Conservation (phyloP, 192 early-diverging fungal species). For the Blastocladiella britannica region DNA sequence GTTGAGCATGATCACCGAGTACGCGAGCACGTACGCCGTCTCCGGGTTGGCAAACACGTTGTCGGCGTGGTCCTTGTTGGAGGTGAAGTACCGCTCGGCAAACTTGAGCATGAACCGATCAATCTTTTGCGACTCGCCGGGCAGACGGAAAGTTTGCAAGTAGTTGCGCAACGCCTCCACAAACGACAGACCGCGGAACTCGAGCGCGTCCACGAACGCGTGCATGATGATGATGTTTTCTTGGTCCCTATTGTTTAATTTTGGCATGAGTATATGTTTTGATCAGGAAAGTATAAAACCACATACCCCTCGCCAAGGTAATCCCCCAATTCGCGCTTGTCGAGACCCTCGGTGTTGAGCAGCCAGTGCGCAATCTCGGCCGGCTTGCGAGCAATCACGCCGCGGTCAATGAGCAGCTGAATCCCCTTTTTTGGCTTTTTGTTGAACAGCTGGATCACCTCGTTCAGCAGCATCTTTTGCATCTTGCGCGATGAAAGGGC, state of each 20-base stretch:
- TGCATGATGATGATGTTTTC: constrained; percentile 91
- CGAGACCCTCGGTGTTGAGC: constrained; percentile 51
- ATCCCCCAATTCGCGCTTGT: constrained; percentile 77
- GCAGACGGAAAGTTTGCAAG: constrained; percentile 72
- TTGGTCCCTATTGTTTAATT: constrained; percentile 28
- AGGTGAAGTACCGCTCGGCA: constrained; percentile 53
- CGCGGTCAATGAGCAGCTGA: constrained; percentile 40
- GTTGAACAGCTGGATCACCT: constrained; percentile 62
- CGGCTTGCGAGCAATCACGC: constrained; percentile 45
- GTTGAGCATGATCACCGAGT: constrained; percentile 82
- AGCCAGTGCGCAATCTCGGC: constrained; percentile 55
- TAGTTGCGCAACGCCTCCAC: constrained; percentile 59
- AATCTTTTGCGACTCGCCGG: constrained; percentile 89
- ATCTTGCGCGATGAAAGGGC: constrained; percentile 65
- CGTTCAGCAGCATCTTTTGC: constrained; percentile 61
- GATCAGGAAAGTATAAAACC: neutral
- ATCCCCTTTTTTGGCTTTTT: constrained; percentile 80
- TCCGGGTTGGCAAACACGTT: constrained; percentile 68
- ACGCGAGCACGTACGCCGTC: constrained; percentile 80
- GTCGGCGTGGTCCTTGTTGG: constrained; percentile 51
- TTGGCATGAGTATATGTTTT: constrained; percentile 2
- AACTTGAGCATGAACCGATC: constrained; percentile 96
- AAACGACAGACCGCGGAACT: constrained; percentile 51
- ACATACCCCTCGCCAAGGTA: constrained; percentile 69
- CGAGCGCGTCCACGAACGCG: constrained; percentile 83